Base-by-base conservation (phyloP, 2,329 filamentous ascomycete genomes). In the Ploettnerulaceae sp. region DNA sequence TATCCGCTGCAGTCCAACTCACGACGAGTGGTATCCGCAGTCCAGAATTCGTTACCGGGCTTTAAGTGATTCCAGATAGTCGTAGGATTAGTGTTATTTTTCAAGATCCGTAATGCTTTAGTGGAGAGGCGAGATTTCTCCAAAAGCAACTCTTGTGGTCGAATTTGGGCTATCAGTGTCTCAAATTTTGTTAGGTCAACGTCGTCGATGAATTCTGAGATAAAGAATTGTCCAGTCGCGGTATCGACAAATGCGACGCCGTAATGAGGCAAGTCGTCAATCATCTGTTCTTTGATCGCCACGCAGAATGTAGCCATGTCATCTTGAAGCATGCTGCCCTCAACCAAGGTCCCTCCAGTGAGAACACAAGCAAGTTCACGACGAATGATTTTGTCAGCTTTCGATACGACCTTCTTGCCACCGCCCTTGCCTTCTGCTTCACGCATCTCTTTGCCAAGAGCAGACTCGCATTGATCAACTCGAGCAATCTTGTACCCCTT, bases 271-370 rank as follows among this genome's bases (percentile, higher is more conserved):
- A 81, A 72, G 43, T 82, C 85, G 51, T 93, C 81, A 1, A 80
- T 71, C 8, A 86, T 72, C 1, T 79, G 65, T 63, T 91, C 86
- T 64, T 98, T 98, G 69, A 98, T 93, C 1, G 93, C 86, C 43
- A 93, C 89, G 64, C 93, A 98, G 66, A 89, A 97, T 0, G 89
- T 95, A 1, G 93, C 88, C 84, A 95, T 95, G 65, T 98, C 93
- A 61, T 95, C 89, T 65, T 97, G 91, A 31, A 98, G 78, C 93
- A 98, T 98, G 56, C 87, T 83, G 12, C 89, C 90, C 51, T 98
- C 93, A 4, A 98, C 91, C 1, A 98, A 77, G 0, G 93, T 98
- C 24, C 93, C 93, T 5, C 84, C 82, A 0, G 93, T 98, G 21
- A 98, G 74, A 9, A 98, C 89, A 58, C 89, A 93, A 1, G 90